Evolutionary conservation across 176 grass and related monocot species (phyloP), one percentile per base, ranked within the genome.

Genomic region (Thinopyrum elongatum): DNA sequence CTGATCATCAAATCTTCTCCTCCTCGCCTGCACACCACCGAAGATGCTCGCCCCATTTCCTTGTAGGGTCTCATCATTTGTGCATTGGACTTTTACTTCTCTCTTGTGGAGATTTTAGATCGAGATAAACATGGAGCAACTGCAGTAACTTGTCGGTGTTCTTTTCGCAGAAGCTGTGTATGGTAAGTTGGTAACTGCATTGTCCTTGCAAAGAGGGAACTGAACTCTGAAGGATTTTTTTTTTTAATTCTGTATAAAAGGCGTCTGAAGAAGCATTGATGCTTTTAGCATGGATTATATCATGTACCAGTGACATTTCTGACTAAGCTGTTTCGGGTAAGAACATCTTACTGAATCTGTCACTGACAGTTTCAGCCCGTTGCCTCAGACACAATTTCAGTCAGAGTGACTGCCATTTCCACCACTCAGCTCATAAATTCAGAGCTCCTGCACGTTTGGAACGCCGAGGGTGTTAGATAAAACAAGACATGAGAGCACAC

Each of bases 11-110:
- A 28, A 67, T 65, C 57, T 63, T 49, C 81, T 65, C 70, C 39
- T 51, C 63, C 27, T 38, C 68, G 0, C 55, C 73, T 79, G 42
- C 14, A 58, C 59, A 86, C 84, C 79, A 62, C 61, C 38, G 17
- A 71, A 81, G 76, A 66, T 82, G 70, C 80, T 47, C 25, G 68
- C 12, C 87, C 87, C 71, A 30, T 65, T 63, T 8, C 35, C 60
- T 13, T n/a, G 21, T 41, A 71, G 44, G 51, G 35, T 82, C 49
- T 70, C 39, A 36, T 65, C n/a, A 2, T 57, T 41, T 80, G 17
- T 25, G 17, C 35, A 30, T 41, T 77, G 64, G 31, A 84, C 77
- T 28, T 81, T 35, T 89, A 23, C 35, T 47, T 83, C 35, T 62
- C 47, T 35, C 47, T 49, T 76, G 51, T 58, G 26, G 9, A 22